Evolutionary conservation across 208 protist species (phyloP).

Genomic region (Crithidia expoeki): DNA sequence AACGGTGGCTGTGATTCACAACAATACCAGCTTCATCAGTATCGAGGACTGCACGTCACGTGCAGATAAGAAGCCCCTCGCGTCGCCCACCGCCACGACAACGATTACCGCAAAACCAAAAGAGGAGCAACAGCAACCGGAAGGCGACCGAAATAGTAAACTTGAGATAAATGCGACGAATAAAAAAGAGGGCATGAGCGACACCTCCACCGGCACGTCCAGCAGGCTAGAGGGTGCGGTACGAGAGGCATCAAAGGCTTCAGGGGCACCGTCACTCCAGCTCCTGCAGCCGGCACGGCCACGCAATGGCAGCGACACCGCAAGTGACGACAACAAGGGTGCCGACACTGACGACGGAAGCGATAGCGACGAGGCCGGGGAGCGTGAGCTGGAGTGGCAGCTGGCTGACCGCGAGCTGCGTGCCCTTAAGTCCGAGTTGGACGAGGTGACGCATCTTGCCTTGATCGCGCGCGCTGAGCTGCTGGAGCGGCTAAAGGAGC

Average conservation of each 20-base stretch:
- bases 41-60: neutral
- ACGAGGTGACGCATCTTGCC: constrained; percentile 60
- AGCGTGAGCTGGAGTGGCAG: constrained; percentile 38
- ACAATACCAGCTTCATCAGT: constrained; percentile 10
- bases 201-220: neutral
- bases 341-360: neutral
- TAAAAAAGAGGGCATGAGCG: neutral
- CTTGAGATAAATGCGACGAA: neutral
- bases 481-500: constrained; percentile 51
- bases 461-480: constrained; percentile 44
- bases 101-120: neutral
- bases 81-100: neutral
- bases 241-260: neutral
- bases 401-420: constrained; percentile 54
- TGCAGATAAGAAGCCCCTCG: neutral
- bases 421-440: constrained; percentile 51
- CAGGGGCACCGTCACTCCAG: neutral
- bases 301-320: neutral
- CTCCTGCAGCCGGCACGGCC: constrained; percentile 2
- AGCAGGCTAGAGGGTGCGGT: neutral
- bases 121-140: neutral
- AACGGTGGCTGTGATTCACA: neutral
- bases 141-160: neutral
- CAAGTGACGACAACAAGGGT: neutral
- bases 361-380: constrained; percentile 12